Base-by-base conservation (phyloP, 2,329 filamentous ascomycete genomes). In the Fusarium sacchari region DNA sequence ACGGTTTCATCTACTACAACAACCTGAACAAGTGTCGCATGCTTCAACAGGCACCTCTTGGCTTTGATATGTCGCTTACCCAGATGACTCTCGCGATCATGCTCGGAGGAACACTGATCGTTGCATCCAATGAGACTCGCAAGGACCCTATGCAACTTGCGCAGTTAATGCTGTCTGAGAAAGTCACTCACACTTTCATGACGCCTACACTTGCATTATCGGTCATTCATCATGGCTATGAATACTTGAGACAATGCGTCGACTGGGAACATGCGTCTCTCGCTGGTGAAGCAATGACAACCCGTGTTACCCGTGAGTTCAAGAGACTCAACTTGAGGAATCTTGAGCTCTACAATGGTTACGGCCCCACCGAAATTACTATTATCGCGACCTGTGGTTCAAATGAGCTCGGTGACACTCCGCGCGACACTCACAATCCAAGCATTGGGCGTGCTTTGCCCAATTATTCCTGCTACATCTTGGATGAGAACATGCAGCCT, bases 341-440 rank as follows among this genome's bases (percentile, higher is more conserved):
- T 11, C 52, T 63, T 15, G 20, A 24, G 14, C 42, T 63, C 2
- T 8, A 15, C 10, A 30, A 63, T 28, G 60, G 60, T 1, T 63
- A 63, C 7, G 60, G 60, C 4, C 60, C 60, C 8, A 63, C 60
- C 3, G 60, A 63, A n/a, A 63, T 63, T 20, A 63, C 60, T 18
- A 47, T 63, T 4, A 63, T 32, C 18, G 37, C 32, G 10, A 58
- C 40, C 4, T 39, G 60, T 15, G 60, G 60, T 14, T 24, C 24
- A 10, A 8, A 63, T 28, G 60, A 63, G 32, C 60, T 62, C 5
- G 26, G 18, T 14, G 32, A 17, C 26, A 32, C 40, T n/a, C 60
- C 26, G 3, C 32, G 6, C 22, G 60, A 63, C 5, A 63, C 60
- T n/a, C 40, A 34, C 3, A 47, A 63, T 12, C 60, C 60, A 17